Conservation (phyloP, 345 rosid genomes). For the Mallotus nudiflorus region DNA sequence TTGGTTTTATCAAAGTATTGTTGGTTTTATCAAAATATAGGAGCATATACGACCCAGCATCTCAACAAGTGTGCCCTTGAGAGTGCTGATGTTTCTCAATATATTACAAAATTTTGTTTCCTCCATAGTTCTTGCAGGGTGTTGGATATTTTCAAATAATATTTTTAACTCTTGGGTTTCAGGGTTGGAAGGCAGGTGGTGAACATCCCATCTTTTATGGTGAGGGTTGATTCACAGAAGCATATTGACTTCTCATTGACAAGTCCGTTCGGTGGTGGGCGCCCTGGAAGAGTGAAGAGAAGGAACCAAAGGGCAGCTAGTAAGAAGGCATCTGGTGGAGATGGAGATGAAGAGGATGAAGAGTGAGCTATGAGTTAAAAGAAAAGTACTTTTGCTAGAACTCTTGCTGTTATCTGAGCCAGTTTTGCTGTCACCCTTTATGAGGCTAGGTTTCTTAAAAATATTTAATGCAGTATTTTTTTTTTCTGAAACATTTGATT, state of each 20-base stretch:
- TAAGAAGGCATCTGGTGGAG: slow-evolving; percentile 69
- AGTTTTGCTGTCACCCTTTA: neutral
- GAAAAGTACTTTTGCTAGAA: neutral
- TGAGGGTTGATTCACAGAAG: slow-evolving; percentile 32
- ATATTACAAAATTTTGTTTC: neutral
- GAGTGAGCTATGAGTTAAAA: slow-evolving; percentile 11
- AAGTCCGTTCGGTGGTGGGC: slow-evolving; percentile 30
- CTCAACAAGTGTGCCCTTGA: too few species aligned
- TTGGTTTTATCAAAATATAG: too few species aligned
- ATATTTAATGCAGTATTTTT: neutral
- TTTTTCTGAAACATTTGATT: neutral
- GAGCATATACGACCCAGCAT: too few species aligned
- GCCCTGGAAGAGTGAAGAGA: slow-evolving; percentile 75
- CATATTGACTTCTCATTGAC: slow-evolving; percentile 29
- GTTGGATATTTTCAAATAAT: neutral
- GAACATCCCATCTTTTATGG: slow-evolving; percentile 34
- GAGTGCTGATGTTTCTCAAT: too few species aligned
- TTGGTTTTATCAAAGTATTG: too few species aligned
- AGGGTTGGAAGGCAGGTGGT: slow-evolving; percentile 38
- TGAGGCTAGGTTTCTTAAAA: neutral
- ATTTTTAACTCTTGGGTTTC: neutral
- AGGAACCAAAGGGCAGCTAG: slow-evolving; percentile 64
- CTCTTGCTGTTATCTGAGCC: neutral
- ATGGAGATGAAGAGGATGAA: slow-evolving; percentile 66
- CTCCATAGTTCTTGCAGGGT: neutral